phyloP scores from a whole-genome alignment of 2,329 filamentous ascomycete genomes.

The Pyrenophora teres region DNA sequence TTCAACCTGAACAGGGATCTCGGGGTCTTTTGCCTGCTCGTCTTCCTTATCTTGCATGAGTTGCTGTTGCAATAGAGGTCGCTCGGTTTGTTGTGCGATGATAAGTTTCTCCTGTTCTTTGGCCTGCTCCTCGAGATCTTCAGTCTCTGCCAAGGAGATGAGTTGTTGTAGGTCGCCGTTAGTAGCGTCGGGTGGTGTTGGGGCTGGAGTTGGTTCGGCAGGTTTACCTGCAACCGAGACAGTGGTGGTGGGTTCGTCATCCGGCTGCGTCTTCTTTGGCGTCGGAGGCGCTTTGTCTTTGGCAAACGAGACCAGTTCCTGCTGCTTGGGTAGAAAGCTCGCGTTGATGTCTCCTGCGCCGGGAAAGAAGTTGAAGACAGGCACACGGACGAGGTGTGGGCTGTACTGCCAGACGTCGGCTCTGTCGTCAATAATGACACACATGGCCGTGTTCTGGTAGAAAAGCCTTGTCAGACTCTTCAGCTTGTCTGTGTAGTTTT shows the following conservation, averaged over 20 bases:
- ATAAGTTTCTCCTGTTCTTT: constrained; percentile 86
- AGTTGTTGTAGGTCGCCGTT: constrained; percentile 74
- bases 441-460: constrained; percentile 97
- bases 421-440: constrained; percentile 96
- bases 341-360: constrained; percentile 99
- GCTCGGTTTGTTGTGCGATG: constrained; percentile 84
- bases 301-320: constrained; percentile 39
- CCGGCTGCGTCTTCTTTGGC: constrained; percentile 19
- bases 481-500: constrained; percentile 89
- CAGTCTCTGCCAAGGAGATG: constrained; percentile 73
- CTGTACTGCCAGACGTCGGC: constrained; percentile 96
- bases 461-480: constrained; percentile 92
- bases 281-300: constrained; percentile 25
- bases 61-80: constrained; percentile 89
- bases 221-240: constrained; percentile 31
- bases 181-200: constrained; percentile 50
- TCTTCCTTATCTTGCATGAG: constrained; percentile 87
- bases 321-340: constrained; percentile 85
- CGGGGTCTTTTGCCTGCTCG: constrained; percentile 61
- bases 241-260: constrained; percentile 20
- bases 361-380: constrained; percentile 96
- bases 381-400: constrained; percentile 90
- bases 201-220: constrained; percentile 21
- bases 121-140: constrained; percentile 76
- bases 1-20: constrained; percentile 46